These are phyloP conservation scores for Tothia fuscella DNA, from an alignment of 2,329 filamentous ascomycete genomes.

Conservation along the genomic window DNA sequence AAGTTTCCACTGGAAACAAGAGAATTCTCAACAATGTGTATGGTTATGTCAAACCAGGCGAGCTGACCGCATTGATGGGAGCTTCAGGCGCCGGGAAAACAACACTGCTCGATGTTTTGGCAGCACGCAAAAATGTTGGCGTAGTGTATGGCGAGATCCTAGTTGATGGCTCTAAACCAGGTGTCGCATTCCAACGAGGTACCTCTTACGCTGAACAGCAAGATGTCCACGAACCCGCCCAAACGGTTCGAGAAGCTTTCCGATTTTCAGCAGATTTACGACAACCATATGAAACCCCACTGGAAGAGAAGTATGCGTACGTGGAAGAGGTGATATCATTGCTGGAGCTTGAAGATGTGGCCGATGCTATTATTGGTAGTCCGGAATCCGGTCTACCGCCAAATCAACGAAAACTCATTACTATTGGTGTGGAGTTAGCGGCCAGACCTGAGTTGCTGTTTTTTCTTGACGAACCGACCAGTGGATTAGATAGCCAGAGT, in stretches of 20 bases:
- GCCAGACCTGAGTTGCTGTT: constrained; percentile 60
- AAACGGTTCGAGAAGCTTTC: constrained; percentile 53
- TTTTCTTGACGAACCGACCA: constrained; percentile 70
- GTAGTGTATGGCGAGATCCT: constrained; percentile 51
- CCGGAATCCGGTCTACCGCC: constrained; percentile 49
- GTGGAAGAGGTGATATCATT: constrained; percentile 55
- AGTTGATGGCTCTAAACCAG: constrained; percentile 46
- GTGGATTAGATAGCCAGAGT: constrained; percentile 58
- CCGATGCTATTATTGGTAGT: constrained; percentile 52
- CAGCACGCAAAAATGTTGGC: constrained; percentile 51
- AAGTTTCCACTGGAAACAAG: constrained; percentile 32
- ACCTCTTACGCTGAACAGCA: constrained; percentile 55
- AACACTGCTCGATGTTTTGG: constrained; percentile 67
- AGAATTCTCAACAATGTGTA: constrained; percentile 48
- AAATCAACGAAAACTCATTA: constrained; percentile 57
- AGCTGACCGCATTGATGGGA: constrained; percentile 70
- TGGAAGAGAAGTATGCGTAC: constrained; percentile 51
- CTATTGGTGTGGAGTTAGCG: constrained; percentile 48
- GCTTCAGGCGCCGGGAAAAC: constrained; percentile 69
- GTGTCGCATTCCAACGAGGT: constrained; percentile 50
- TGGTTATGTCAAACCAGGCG: constrained; percentile 66
- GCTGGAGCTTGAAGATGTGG: constrained; percentile 53
- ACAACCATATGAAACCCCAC: constrained; percentile 46
- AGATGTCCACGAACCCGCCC: constrained; percentile 50
- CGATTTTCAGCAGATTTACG: constrained; percentile 54